phyloP scores from a whole-genome alignment of 148 eudicot genomes.

The Camellia lanceoleosa region DNA sequence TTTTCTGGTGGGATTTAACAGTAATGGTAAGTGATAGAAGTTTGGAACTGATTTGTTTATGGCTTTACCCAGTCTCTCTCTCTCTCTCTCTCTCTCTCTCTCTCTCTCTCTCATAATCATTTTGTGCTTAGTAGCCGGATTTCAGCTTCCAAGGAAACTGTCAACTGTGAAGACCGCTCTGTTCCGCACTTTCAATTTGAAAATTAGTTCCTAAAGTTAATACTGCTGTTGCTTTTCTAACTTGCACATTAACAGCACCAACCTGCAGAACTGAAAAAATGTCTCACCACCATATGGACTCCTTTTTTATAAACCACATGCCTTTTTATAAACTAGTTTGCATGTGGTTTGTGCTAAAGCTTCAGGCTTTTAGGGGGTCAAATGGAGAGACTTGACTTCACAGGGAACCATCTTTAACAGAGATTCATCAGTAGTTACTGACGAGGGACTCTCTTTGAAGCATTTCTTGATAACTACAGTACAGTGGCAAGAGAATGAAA shows the following conservation, averaged over 20 bases:
- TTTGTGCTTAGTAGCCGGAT: no score
- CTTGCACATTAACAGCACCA: neutral
- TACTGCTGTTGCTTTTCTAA: neutral
- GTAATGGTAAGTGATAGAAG: no score
- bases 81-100: no score
- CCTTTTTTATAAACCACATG: slow-evolving; percentile 3
- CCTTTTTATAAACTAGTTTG: neutral
- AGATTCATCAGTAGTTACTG: no score
- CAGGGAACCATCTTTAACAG: neutral
- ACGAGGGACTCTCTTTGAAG: no score
- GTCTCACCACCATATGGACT: neutral
- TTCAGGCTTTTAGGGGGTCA: slow-evolving; percentile 1
- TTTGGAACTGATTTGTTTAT: no score
- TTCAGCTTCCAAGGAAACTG: neutral
- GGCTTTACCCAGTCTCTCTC: no score
- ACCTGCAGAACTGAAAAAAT: neutral
- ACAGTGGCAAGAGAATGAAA: neutral
- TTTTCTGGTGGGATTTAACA: no score
- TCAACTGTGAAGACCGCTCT: neutral
- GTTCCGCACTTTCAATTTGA: neutral
- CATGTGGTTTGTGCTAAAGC: neutral
- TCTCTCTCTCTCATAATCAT: no score
- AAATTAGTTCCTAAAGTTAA: no score
- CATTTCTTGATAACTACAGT: no score
- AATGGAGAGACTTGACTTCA: neutral